Conservation (phyloP, 164 flowering plant genomes). For the Saururus chinensis region DNA sequence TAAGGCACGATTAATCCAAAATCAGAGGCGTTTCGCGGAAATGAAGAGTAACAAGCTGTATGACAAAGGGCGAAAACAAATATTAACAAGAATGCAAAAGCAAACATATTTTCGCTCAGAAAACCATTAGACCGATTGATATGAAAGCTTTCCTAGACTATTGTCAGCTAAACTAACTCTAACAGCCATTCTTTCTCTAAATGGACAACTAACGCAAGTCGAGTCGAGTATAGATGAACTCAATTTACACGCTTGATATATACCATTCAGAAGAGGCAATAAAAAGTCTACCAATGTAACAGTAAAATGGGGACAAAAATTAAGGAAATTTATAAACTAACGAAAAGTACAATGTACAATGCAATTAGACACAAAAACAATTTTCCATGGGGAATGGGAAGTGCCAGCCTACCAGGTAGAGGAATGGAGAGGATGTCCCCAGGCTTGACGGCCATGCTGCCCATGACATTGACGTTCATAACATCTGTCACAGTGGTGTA, state of each 20-base stretch:
- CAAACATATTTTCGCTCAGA: neutral
- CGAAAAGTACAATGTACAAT: no score
- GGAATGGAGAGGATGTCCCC: constrained; percentile 89
- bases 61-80: neutral
- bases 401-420: constrained; percentile 42
- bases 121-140: no score
- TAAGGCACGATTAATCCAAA: constrained; percentile 69
- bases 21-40: constrained; percentile 54
- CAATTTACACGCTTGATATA: neutral
- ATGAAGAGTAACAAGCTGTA: constrained; percentile 74
- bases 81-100: neutral
- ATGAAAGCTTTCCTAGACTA: neutral
- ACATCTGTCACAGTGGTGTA: constrained; percentile 63
- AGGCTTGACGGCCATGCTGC: constrained; percentile 31
- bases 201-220: no score
- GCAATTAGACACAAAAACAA: neutral
- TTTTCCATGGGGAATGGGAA: neutral
- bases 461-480: constrained; percentile 82
- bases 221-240: neutral
- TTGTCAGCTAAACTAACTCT: no score
- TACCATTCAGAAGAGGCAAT: neutral
- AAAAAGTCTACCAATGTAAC: no score
- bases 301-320: neutral
- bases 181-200: no score
- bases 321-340: neutral